Conservation (phyloP, 176 grass and related monocot genomes). For the bread wheat (Triticum aestivum) region IWGSC_CS_RefSeq_v2.1 NC_057798.1:92703915-92704414, state of each 20-base stretch:
- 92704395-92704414: too few species aligned
- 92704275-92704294: neutral
- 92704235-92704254: too few species aligned
- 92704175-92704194: neutral
- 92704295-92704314: neutral
- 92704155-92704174: neutral
- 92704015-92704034: neutral
- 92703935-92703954: too few species aligned
- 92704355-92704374: neutral
- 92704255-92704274: conserved; percentile 26
- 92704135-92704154: neutral
- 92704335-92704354: neutral
- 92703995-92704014: neutral
- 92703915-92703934: too few species aligned
- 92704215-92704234: neutral
- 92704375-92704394: too few species aligned
- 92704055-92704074: neutral
- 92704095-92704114: neutral
- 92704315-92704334: neutral
- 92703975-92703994: too few species aligned
- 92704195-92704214: too few species aligned
- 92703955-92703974: too few species aligned
- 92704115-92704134: too few species aligned
- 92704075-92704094: neutral
- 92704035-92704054: too few species aligned